Conservation (phyloP, 129 eudicot genomes). For the Ambrosia trifida region DNA sequence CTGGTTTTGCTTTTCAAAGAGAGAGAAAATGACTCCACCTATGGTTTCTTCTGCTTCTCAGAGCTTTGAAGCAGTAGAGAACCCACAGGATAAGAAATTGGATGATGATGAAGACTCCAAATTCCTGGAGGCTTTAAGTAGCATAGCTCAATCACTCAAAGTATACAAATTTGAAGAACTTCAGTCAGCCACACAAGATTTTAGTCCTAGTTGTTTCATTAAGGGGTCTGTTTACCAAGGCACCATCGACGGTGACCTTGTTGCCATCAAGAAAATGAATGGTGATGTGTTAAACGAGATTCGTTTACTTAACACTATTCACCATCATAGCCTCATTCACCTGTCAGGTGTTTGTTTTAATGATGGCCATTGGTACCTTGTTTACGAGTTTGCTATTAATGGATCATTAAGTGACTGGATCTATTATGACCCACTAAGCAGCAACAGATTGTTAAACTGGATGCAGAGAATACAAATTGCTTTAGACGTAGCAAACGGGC, state of each 20-base stretch:
- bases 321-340: slow-evolving; percentile 69
- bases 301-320: slow-evolving; percentile 57
- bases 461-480: too few relatives aligned
- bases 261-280: slow-evolving; percentile 80
- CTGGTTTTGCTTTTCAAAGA: slow-evolving; percentile 41
- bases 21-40: slow-evolving; percentile 28
- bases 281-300: slow-evolving; percentile 85
- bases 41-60: slow-evolving; percentile 39
- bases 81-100: slow-evolving; percentile 40
- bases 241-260: slow-evolving; percentile 61
- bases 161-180: slow-evolving; percentile 65
- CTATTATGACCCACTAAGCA: too few relatives aligned
- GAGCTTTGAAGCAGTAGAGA: slow-evolving; percentile 59
- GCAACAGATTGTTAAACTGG: too few relatives aligned
- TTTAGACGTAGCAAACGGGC: slow-evolving; percentile 84
- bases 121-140: slow-evolving; percentile 54
- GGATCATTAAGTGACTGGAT: too few relatives aligned
- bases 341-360: slow-evolving; percentile 69
- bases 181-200: slow-evolving; percentile 59
- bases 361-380: slow-evolving; percentile 78
- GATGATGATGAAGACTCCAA: slow-evolving; percentile 51
- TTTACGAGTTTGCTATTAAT: slow-evolving; percentile 78
- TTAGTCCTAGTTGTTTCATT: slow-evolving; percentile 53
- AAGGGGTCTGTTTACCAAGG: slow-evolving; percentile 85
- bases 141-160: slow-evolving; percentile 70